Evolutionary conservation across 139 green algal genomes (phyloP), one percentile per base, ranked within the genome.

Genomic region (Tetraselmis striata): DNA sequence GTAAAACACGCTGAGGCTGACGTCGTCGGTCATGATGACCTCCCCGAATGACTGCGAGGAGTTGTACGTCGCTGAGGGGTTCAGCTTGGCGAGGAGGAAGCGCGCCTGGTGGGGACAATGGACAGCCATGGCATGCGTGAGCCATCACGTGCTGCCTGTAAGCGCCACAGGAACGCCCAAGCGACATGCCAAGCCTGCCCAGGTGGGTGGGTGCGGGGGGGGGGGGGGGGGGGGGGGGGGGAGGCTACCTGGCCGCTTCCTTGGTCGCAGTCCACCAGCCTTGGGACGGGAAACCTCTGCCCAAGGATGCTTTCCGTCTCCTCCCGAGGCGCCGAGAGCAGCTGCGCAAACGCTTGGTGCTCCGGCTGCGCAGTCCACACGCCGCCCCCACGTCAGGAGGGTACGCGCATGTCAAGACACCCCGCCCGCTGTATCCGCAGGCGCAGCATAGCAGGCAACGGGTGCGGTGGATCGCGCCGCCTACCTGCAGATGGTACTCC

Each of bases 11-110:
- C 91, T 81, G 25, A 96, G 84, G 32, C 80, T 91, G 28, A 99
- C 96, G 83, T 99, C 96, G 85, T 99, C 96, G 1, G 96, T 99
- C 91, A 98, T 97, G 86, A 99, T 98, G 45, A 99, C 74, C 30
- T 85, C 85, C 0, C 31, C 85, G 31, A 67, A 67, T 18, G 45
- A 67, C 75, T 78, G 5, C 74, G 77, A 77, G 30, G 89, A 94
- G 59, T 90, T 94, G 91, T 99, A 97, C 23, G 97, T 99, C 80
- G 91, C 89, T 30, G 85, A 94, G 29, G 97, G 97, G 88, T 99
- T 99, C 30, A 99, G 88, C 87, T 97, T 97, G 58, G 95, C 95
- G 75, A 99, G 90, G 85, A 99, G 86, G 91, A 98, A 99, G n/a
- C 97, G 91, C 0, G 96, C 95, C 91, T 98, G 94, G 11, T 32